Conservation (phyloP, 768 basidiomycete species). For the Baorangia bicolor region DNA sequence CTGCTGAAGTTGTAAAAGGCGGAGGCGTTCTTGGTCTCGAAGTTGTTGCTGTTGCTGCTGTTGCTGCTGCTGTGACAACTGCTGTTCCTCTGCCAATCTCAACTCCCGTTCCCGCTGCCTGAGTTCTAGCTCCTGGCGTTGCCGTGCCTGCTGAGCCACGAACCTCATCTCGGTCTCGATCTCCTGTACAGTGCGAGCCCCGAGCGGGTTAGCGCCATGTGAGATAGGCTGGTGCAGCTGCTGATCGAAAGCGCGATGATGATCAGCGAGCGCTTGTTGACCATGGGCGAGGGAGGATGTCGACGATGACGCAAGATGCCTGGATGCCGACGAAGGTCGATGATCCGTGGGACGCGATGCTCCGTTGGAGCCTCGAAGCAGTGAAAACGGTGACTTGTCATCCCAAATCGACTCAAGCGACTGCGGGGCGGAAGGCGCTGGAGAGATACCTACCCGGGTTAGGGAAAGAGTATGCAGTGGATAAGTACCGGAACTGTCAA, state of each 20-base stretch:
- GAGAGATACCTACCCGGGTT: slow-evolving; percentile 23
- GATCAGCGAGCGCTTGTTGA: slow-evolving; percentile 35
- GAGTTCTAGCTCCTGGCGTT: slow-evolving; percentile 42
- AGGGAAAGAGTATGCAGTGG: slow-evolving; percentile 12
- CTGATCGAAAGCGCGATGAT: slow-evolving; percentile 36
- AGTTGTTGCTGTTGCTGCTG: slow-evolving; percentile 36
- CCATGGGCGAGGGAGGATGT: slow-evolving; percentile 23
- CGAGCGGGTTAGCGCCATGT: slow-evolving; percentile 35
- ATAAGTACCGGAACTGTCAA: slow-evolving; percentile 7
- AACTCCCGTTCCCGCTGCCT: slow-evolving; percentile 48
- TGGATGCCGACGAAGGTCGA: slow-evolving; percentile 24
- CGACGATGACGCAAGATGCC: slow-evolving; percentile 24
- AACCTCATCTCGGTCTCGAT: slow-evolving; percentile 84
- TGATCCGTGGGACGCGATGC: slow-evolving; percentile 40
- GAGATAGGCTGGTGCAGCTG: slow-evolving; percentile 36
- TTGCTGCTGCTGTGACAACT: slow-evolving; percentile 42
- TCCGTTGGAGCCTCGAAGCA: slow-evolving; percentile 58
- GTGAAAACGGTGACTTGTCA: slow-evolving; percentile 73
- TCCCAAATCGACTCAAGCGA: slow-evolving; percentile 81
- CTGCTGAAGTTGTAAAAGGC: slow-evolving; percentile 45
- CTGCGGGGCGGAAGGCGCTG: slow-evolving; percentile 35
- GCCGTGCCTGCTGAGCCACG: slow-evolving; percentile 47
- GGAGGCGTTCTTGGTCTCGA: slow-evolving; percentile 40
- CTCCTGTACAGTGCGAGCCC: slow-evolving; percentile 70
- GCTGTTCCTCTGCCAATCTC: slow-evolving; percentile 33